Evolutionary conservation across 495 filamentous ascomycete species (phyloP).

Genomic region (Glonium stellatum): DNA sequence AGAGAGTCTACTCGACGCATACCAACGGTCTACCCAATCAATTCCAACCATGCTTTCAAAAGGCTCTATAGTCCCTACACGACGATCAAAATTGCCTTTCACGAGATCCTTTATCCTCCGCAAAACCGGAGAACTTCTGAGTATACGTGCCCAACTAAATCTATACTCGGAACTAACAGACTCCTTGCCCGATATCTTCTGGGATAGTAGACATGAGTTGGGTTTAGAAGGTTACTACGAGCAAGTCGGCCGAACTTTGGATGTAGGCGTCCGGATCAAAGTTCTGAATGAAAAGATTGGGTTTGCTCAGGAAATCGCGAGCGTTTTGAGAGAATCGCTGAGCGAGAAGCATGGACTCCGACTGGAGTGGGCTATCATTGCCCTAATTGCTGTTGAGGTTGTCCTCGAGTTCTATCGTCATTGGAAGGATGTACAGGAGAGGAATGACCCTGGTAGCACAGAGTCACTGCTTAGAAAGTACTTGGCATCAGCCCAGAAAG

Average conservation of each 20-base stretch:
- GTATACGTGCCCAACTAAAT: constrained; percentile 85
- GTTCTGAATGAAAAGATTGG: constrained; percentile 94
- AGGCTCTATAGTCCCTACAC: constrained; percentile 42
- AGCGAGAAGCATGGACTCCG: constrained; percentile 82
- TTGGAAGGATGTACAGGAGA: constrained; percentile 51
- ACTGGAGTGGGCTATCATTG: constrained; percentile 96
- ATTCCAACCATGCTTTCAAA: constrained; percentile 67
- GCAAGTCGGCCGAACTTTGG: constrained; percentile 79
- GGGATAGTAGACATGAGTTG: constrained; percentile 85
- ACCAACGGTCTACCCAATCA: constrained; percentile 72
- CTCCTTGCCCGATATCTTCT: constrained; percentile 90
- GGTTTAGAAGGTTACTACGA: constrained; percentile 86
- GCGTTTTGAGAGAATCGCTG: constrained; percentile 75
- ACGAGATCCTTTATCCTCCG: constrained; percentile 73
- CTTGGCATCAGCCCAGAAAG: constrained; percentile 7
- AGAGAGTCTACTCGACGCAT: constrained; percentile 71
- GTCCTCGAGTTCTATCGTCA: constrained; percentile 57
- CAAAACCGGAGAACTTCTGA: constrained; percentile 90
- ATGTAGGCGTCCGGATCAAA: constrained; percentile 88
- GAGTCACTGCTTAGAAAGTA: constrained; percentile 22
- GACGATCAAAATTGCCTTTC: constrained; percentile 47
- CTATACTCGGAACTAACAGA: constrained; percentile 96
- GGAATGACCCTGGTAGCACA: constrained; percentile 31
- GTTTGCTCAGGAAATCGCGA: constrained; percentile 92
- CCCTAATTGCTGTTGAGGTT: constrained; percentile 87